Percentiles rank a stretch among this genome's conserved stretches.
These are phyloP conservation scores for Ogataea nitratoaversa DNA, from an alignment of 805 yeast species.

Conservation along the genomic window DNA sequence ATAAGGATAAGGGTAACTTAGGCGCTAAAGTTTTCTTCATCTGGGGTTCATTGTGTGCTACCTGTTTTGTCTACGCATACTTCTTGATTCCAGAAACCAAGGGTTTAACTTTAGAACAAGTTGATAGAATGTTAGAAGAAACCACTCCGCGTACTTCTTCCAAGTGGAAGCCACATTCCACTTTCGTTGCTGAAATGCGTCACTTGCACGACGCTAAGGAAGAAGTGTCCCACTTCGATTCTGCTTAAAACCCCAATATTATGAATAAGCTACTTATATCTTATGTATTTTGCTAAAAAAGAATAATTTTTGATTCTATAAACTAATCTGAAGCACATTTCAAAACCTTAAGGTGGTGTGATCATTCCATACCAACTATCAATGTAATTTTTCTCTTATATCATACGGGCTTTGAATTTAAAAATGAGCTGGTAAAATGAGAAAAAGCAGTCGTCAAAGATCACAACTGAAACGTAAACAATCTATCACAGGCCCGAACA, in stretches of 20 bases:
- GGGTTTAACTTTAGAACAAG: constrained; percentile 80
- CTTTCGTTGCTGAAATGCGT: constrained; percentile 29
- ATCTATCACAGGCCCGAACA: no score
- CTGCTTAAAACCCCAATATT: neutral
- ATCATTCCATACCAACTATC: no score
- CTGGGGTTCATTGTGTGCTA: constrained; percentile 51
- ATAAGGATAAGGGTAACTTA: constrained; percentile 55
- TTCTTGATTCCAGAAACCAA: constrained; percentile 74
- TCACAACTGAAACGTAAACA: no score
- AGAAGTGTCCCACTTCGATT: neutral
- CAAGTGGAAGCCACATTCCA: constrained; percentile 33
- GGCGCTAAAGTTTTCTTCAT: constrained; percentile 66
- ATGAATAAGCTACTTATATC: no score
- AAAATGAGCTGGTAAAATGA: no score
- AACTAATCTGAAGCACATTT: no score
- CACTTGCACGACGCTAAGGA: constrained; percentile 19
- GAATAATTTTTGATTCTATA: no score
- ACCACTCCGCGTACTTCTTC: constrained; percentile 32
- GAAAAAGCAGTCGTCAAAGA: no score
- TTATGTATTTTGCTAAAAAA: no score
- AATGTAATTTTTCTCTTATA: no score
- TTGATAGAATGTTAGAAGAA: constrained; percentile 46
- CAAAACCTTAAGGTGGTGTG: no score
- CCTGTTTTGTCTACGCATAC: constrained; percentile 61
- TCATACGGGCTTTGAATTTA: no score